phyloP scores from a whole-genome alignment of 768 basidiomycete genomes.

The Hygrocybe coccinea region DNA sequence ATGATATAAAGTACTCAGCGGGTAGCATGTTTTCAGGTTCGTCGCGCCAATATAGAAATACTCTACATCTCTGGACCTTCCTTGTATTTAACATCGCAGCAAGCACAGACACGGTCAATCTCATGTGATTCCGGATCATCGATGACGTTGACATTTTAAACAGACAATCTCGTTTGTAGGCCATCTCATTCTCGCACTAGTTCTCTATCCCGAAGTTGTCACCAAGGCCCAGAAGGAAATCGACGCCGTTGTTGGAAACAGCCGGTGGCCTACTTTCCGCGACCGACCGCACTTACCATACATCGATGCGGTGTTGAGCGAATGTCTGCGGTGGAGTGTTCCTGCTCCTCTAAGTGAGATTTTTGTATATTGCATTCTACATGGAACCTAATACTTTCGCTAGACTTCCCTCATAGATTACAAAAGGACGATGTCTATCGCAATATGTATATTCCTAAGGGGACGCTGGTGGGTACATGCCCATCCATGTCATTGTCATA shows the following conservation, averaged over 20 bases:
- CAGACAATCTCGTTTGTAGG: not conserved
- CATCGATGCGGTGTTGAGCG: slow-evolving; percentile 16
- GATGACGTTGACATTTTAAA: not conserved
- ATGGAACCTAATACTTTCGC: no score
- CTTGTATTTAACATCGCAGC: not conserved
- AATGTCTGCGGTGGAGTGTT: slow-evolving; percentile 16
- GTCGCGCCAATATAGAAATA: not conserved
- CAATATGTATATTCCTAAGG: not conserved
- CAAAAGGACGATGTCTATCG: not conserved
- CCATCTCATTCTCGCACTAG: no score
- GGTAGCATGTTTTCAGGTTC: not conserved
- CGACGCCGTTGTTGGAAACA: slow-evolving; percentile 17
- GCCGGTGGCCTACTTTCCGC: slow-evolving; percentile 15
- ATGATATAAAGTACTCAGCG: not conserved
- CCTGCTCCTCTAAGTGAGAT: not conserved
- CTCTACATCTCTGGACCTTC: not conserved
- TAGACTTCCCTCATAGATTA: not conserved
- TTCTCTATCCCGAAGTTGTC: no score
- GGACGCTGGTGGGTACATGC: not conserved
- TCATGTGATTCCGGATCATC: no score
- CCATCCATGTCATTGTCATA: not conserved
- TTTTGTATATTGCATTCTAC: not conserved
- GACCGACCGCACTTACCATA: slow-evolving; percentile 16
- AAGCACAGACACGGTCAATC: not conserved
- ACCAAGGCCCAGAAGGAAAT: slow-evolving; percentile 17